Evolutionary conservation across 257 asterid genomes (phyloP).

Genomic region (Solanum corneliomulleri): DNA sequence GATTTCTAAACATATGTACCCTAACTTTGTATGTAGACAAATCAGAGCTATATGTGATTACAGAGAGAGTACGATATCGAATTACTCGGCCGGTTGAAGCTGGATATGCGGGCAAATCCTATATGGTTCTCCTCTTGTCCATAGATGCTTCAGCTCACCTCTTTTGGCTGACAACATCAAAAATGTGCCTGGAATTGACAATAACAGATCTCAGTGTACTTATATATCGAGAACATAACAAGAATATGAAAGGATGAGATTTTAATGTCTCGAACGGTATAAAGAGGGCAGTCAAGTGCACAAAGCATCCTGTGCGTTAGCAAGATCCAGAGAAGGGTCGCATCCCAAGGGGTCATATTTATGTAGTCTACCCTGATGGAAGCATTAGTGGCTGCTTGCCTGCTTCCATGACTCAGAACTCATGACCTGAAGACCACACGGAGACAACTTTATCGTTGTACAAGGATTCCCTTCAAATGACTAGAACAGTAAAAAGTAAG

Average conservation of each 20-base stretch:
- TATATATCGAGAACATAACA: background rate
- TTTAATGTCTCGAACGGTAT: background rate
- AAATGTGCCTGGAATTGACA: slow-evolving; percentile 49
- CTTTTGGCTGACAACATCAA: slow-evolving; percentile 54
- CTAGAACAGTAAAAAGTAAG: background rate
- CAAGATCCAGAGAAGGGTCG: background rate
- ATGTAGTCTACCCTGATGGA: background rate
- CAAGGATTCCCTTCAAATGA: background rate
- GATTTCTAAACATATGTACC: background rate
- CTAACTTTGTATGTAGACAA: background rate
- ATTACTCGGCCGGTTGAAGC: slow-evolving; percentile 16
- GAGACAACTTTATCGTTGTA: background rate
- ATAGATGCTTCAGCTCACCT: slow-evolving; percentile 68
- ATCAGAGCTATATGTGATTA: background rate
- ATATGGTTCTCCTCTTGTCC: slow-evolving; percentile 86
- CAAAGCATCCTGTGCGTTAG: background rate
- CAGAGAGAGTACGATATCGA: background rate
- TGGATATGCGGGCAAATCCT: slow-evolving; percentile 66
- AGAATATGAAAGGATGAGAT: background rate
- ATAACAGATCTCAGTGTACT: background rate
- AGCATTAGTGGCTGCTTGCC: background rate
- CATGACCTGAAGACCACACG: background rate
- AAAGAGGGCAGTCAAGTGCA: background rate
- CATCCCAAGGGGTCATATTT: background rate
- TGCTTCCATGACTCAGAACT: background rate